Evolutionary conservation across 257 asterid genomes (phyloP).

Genomic region (Perilla frutescens): DNA sequence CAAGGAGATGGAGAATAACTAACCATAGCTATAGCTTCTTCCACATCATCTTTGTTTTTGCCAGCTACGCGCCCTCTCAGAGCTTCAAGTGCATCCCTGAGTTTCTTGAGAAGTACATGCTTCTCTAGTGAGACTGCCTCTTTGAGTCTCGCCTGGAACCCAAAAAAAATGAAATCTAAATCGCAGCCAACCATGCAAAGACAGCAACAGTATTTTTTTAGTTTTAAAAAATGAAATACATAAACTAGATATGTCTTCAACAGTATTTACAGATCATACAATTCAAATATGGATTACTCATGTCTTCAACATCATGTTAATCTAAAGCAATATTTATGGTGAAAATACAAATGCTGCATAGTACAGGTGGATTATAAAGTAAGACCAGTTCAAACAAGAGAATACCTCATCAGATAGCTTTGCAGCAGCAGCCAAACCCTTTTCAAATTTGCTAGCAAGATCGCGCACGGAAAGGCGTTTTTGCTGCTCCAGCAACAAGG

Average conservation of each 20-base stretch:
- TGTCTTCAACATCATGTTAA: slow-evolving; percentile 16
- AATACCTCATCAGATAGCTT: slow-evolving; percentile 87
- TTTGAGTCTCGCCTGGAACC: slow-evolving; percentile 74
- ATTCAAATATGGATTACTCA: neutral
- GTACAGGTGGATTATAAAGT: neutral
- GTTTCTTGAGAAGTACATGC: slow-evolving; percentile 87
- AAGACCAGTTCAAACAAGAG: slow-evolving; percentile 10
- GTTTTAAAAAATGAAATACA: neutral
- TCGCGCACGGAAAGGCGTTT: slow-evolving; percentile 89
- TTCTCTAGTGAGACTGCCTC: slow-evolving; percentile 93
- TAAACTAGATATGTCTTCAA: neutral
- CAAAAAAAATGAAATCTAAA: slow-evolving; percentile 14
- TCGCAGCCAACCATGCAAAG: neutral
- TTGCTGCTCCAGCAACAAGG: slow-evolving; percentile 81
- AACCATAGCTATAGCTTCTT: slow-evolving; percentile 93
- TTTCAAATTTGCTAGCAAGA: slow-evolving; percentile 88
- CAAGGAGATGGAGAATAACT: slow-evolving; percentile 33
- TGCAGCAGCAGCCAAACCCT: slow-evolving; percentile 89
- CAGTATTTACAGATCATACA: neutral
- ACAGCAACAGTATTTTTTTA: neutral
- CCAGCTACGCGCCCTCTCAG: slow-evolving; percentile 87
- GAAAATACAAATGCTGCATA: neutral
- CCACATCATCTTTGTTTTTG: slow-evolving; percentile 84
- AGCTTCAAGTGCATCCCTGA: slow-evolving; percentile 88
- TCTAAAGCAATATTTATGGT: slow-evolving; percentile 1